A percentile compares a stretch with the other conserved stretches of the same genome.
Evolutionary conservation across 768 basidiomycete species (phyloP).

Genomic region (Lactarius indigo): DNA sequence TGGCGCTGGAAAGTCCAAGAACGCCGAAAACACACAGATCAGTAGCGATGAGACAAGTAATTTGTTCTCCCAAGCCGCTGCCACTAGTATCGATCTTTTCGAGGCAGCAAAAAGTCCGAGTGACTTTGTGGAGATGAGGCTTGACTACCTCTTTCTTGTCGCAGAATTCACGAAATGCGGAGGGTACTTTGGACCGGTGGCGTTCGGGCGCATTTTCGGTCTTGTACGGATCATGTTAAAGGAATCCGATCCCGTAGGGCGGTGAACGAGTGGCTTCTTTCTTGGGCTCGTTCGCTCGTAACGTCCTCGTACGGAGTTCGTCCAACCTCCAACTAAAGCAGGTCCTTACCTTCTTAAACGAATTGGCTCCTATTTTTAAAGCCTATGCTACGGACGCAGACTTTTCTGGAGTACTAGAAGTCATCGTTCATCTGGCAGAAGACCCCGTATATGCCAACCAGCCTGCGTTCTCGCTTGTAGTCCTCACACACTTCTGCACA

Average conservation of each 20-base stretch:
- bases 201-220: constrained; percentile 48
- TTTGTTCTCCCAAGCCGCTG: constrained; percentile 27
- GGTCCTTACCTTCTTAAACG: constrained; percentile 49
- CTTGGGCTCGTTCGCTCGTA: constrained; percentile 48
- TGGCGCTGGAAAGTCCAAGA: constrained; percentile 42
- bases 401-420: constrained; percentile 55
- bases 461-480: constrained; percentile 41
- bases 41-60: constrained; percentile 31
- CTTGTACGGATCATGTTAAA: constrained; percentile 53
- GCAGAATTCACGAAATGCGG: constrained; percentile 48
- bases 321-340: constrained; percentile 39
- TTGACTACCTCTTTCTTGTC: constrained; percentile 60
- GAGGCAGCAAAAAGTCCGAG: constrained; percentile 49
- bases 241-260: constrained; percentile 42
- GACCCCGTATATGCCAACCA: constrained; percentile 52
- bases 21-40: constrained; percentile 33
- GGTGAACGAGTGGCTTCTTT: constrained; percentile 46
- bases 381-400: constrained; percentile 48
- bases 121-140: constrained; percentile 54
- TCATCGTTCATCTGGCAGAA: constrained; percentile 43
- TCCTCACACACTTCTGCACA: constrained; percentile 35
- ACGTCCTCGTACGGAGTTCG: constrained; percentile 46
- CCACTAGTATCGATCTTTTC: constrained; percentile 33
- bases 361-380: constrained; percentile 54
- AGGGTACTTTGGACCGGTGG: constrained; percentile 40